Conservation (phyloP, 768 basidiomycete species). For the Suillus cothurnatus region DNA sequence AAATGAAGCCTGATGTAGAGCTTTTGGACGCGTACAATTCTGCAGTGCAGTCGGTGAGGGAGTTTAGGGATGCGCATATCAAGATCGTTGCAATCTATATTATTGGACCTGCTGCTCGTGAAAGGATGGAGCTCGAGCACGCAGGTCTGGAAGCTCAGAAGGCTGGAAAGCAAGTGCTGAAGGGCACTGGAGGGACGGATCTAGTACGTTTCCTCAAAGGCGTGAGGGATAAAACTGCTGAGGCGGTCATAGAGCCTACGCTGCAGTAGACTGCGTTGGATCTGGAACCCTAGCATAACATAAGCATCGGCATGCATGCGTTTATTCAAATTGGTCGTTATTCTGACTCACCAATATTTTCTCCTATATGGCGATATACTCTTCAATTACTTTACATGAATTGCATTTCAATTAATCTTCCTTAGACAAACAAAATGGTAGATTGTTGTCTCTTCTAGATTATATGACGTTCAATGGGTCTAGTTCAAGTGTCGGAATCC, state of each 20-base stretch:
- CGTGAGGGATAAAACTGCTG: constrained; percentile 66
- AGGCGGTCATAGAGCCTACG: constrained; percentile 34
- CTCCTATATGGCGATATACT: not conserved
- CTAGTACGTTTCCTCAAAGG: constrained; percentile 76
- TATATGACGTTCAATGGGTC: not conserved
- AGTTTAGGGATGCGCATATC: constrained; percentile 78
- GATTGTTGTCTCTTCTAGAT: not conserved
- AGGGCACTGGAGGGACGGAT: constrained; percentile 82
- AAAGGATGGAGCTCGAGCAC: constrained; percentile 17
- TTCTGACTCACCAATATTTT: not conserved
- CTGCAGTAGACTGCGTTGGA: not conserved
- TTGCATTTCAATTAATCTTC: not conserved
- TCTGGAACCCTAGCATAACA: not conserved
- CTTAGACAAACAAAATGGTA: not conserved
- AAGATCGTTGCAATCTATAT: constrained; percentile 76
- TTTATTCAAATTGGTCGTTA: not conserved
- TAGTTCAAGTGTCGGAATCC: not conserved
- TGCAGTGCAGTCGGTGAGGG: constrained; percentile 65
- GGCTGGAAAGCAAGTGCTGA: constrained; percentile 37
- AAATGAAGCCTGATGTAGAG: constrained; percentile 21
- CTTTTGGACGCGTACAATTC: constrained; percentile 62
- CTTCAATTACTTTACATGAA: not conserved
- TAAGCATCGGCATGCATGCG: not conserved
- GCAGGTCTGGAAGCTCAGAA: constrained; percentile 4
- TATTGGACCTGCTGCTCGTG: constrained; percentile 57